Evolutionary conservation across 371 early-diverging fungal species (phyloP), one percentile per base, ranked within the genome.

Genomic region (Rhizopus arrhizus): DNA sequence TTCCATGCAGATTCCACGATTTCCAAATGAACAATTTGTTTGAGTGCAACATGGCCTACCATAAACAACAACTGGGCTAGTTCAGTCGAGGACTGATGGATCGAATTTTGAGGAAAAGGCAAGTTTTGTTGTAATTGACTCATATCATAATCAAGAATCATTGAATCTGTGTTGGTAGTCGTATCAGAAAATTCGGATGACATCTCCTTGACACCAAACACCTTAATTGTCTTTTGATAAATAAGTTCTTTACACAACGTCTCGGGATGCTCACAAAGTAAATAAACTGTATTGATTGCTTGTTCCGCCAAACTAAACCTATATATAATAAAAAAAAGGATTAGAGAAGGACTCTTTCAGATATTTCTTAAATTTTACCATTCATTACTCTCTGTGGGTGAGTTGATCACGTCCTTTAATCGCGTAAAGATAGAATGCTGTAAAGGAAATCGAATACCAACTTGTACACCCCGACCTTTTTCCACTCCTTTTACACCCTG

Each of bases 11-110:
- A 74, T 51, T 74, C 76, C 62, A 73, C 69, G 56, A 86, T 81
- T 71, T 98, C 98, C 59, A 98, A 74, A 70, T 95, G 91, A 10
- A 95, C 96, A 62, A 96, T 91, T 60, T 96, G 92, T 72, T 96
- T 95, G 56, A 97, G 85, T 0, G 95, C 97, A 5, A 95, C 87
- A 72, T 97, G 98, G 0, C 98, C 98, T 16, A 94, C 90, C 16
- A 96, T 77, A 61, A 97, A 98, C 38, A 95, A 72, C 6, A 98
- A 74, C 54, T 95, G 91, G 56, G 89, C 85, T 1, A 97, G 83
- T 36, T 87, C 88, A 62, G 85, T 82, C 9, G 95, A 72, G 52
- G 86, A 82, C 51, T 76, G 70, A 47, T 70, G 61, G 48, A 83
- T 29, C 51, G 72, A 65, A 48, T 73, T 60, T 68, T 73, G 65